Base-by-base conservation (phyloP, 176 grass and related monocot genomes). In the Cocos nucifera region DNA sequence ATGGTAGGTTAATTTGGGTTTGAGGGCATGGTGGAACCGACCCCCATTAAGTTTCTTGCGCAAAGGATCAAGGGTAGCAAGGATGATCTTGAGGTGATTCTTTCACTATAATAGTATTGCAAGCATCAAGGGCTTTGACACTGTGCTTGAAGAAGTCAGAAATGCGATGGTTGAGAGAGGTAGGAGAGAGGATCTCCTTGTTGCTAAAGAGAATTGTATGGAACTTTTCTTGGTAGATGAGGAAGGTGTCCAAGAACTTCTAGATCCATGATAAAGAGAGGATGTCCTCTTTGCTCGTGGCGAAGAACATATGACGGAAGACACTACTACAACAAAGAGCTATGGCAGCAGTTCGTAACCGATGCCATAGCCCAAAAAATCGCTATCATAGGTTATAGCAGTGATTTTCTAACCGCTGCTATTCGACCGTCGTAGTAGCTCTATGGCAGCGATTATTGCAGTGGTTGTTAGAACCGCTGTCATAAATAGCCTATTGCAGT, bases 81-180 rank as follows among this genome's bases (percentile, higher is more conserved):
- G 63, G 61, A 83, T 78, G 76, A 97, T 85, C 54, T 76, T 70
- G 20, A 92, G 78, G 57, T 85, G 93, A 58, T 85, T 87, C 17
- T 78, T 80, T 63, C 84, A 92, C 63, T 69, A 79, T 84, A 4
- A 97, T 55, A 59, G 93, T 84, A 20, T 89, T 97, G 87, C 93
- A 97, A 63, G 90, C 81, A 70, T 96, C 91, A 78, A 96, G 91
- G 0, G 83, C 83, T 73, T 87, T 96, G 62, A 96, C 75, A 14
- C 83, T 75, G 51, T 86, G 86, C 50, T 96, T 86, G 83, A 90
- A 82, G 83, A 90, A 96, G 77, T 90, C 91, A 7, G 71, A 27
- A 56, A 96, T 48, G 35, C 79, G 64, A 52, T 86, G 83, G 75
- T 90, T 80, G 67, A 84, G 69, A 6, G 91, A 77, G 5, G 90